Percentiles rank a stretch among this genome's conserved stretches.
These are phyloP conservation scores for Perkinsela sp. DNA, from an alignment of 208 protist genomes.

Conservation along the genomic window DNA sequence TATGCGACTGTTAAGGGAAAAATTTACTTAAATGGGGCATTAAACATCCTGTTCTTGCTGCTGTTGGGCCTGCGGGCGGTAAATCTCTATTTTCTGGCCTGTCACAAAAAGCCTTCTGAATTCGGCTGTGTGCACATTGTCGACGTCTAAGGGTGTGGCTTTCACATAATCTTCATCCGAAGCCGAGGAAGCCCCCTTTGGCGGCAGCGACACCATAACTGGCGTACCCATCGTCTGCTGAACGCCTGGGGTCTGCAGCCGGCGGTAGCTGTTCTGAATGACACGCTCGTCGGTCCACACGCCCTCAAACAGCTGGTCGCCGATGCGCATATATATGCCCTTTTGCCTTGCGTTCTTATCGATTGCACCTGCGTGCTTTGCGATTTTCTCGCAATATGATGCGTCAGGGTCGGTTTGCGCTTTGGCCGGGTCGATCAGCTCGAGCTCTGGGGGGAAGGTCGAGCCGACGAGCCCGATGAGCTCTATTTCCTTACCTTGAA, in stretches of 20 bases:
- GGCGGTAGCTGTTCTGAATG: neutral
- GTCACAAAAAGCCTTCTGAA: neutral
- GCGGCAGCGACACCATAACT: neutral
- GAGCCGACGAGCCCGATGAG: neutral
- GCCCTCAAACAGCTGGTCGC: neutral
- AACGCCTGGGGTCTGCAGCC: neutral
- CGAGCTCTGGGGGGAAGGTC: neutral
- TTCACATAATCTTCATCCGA: neutral
- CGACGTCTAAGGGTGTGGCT: neutral
- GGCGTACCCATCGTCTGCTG: neutral
- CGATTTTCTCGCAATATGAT: neutral
- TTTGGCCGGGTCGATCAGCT: neutral
- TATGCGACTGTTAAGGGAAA: neutral
- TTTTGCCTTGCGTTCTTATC: neutral
- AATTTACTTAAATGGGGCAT: neutral
- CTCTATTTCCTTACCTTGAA: neutral
- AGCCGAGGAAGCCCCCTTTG: neutral
- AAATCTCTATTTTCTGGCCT: neutral
- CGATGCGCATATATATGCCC: neutral
- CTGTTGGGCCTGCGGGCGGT: neutral
- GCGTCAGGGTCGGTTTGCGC: neutral
- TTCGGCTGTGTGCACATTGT: neutral
- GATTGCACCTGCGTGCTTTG: neutral
- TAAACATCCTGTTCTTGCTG: no score
- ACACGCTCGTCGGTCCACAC: neutral